Evolutionary conservation across 148 eudicot genomes (phyloP).

Genomic region (Tetragonia tetragonoides): DNA sequence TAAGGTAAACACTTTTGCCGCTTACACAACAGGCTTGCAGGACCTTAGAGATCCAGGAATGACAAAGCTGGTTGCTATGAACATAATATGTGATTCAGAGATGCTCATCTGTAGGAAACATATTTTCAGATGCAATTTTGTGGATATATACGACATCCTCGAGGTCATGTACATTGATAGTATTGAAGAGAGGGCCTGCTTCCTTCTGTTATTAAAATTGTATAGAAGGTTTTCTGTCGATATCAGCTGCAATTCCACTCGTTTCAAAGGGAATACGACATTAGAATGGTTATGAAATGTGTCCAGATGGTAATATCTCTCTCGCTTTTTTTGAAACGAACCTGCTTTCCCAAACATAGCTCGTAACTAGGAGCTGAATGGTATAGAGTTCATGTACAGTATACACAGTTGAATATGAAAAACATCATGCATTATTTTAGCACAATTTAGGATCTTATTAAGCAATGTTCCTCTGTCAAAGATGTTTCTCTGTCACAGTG

Average conservation of each 20-base stretch:
- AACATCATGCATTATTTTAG: too few relatives aligned
- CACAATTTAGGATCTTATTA: too few relatives aligned
- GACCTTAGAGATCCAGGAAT: background rate
- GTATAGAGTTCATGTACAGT: too few relatives aligned
- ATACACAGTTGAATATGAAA: too few relatives aligned
- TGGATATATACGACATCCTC: background rate
- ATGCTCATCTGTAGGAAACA: too few relatives aligned
- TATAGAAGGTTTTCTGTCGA: slow-evolving; percentile 4
- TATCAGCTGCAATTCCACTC: background rate
- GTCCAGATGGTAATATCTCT: background rate
- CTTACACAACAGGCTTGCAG: background rate
- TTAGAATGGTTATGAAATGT: background rate
- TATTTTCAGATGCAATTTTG: background rate
- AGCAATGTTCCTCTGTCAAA: too few relatives aligned
- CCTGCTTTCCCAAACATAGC: too few relatives aligned
- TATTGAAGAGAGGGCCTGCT: background rate
- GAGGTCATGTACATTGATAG: slow-evolving; percentile 8
- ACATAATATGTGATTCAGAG: too few relatives aligned
- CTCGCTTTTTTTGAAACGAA: background rate
- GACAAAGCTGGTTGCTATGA: too few relatives aligned
- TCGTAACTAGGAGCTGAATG: too few relatives aligned
- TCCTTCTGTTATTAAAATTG: slow-evolving; percentile 21
- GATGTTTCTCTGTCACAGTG: too few relatives aligned
- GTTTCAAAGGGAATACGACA: background rate
- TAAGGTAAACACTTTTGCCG: background rate